phyloP scores from a whole-genome alignment of 2,329 filamentous ascomycete genomes.

The Fusarium drepaniforme region DNA sequence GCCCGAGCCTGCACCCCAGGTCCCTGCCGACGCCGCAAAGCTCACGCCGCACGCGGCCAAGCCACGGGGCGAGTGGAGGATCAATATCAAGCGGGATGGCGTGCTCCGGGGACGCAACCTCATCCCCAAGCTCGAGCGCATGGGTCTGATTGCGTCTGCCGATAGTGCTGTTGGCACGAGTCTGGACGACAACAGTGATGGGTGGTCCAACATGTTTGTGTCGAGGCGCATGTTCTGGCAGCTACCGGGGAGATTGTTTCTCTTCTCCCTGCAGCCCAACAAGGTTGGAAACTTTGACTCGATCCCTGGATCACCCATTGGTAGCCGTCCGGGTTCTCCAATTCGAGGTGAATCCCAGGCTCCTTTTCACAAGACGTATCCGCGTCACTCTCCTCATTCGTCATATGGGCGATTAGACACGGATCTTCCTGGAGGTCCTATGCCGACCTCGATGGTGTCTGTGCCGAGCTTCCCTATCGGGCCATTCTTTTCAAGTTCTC shows the following conservation, averaged over 20 bases:
- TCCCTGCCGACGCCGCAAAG: conserved; percentile 73
- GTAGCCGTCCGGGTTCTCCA: conserved; percentile 67
- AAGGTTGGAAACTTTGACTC: conserved; percentile 47
- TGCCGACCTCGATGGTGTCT: conserved; percentile 49
- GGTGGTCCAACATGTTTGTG: conserved; percentile 86
- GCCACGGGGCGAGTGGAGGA: conserved; percentile 87
- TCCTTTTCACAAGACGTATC: conserved; percentile 36
- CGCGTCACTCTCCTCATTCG: conserved; percentile 45
- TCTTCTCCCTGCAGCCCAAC: conserved; percentile 83
- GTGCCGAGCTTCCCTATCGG: conserved; percentile 63
- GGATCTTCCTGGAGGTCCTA: conserved; percentile 55
- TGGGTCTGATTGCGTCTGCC: conserved; percentile 84
- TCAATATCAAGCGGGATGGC: conserved; percentile 88
- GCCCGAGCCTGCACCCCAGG: conserved; percentile 73
- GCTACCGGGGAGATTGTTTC: conserved; percentile 85
- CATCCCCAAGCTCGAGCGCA: conserved; percentile 90
- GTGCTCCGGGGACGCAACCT: conserved; percentile 86
- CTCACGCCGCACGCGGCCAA: conserved; percentile 76
- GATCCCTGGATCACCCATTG: conserved; percentile 63
- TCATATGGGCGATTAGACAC: conserved; percentile 43
- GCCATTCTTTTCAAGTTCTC: conserved; percentile 84
- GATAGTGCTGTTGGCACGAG: conserved; percentile 80
- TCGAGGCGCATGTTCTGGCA: conserved; percentile 91
- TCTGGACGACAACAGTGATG: conserved; percentile 70
- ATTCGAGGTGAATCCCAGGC: conserved; percentile 47